Evolutionary conservation across 75 land plant genomes (phyloP), one percentile per base, ranked within the genome.

Genomic region (Isoetes taiwanensis): DNA sequence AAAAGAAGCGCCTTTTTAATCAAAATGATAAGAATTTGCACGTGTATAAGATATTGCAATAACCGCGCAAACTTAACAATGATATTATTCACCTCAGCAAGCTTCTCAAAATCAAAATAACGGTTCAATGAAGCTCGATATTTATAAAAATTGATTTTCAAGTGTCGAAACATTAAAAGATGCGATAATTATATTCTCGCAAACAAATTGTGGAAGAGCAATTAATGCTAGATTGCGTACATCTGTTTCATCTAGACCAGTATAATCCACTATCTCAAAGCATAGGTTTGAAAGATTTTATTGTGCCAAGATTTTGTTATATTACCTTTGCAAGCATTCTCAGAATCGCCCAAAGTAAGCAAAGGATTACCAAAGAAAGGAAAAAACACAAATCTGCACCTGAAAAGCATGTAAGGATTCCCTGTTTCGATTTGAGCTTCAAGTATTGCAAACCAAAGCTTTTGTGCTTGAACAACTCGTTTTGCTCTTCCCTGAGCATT

Each of bases 381-480:
- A 46, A 6, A 46, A 5, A n/a, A n/a, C n/a, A n/a, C n/a, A n/a
- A n/a, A n/a, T n/a, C 25, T 23, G 4, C 50, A 46, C 50, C 50
- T 46, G n/a, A 46, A 46, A 46, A 46, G 25, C 19, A 46, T 19
- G 50, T 46, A 46, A 5, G 50, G 50, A 46, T 46, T 46, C 5
- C 50, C 50, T 19, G 50, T 46, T 46, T 46, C 50, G 25, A 46
- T 46, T 23, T 46, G 50, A 16, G 50, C 5, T 19, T 46, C n/a
- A 5, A 46, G n/a, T 6, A 46, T 46, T 46, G 50, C 50, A 16
- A 46, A 46, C 50, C 50, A 46, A 46, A 46, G 50, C 16, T 46
- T 46, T 8, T 46, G 50, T 19, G 50, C 50, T 8, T 19, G n/a
- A 6, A 46, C 5, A 8, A 4, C 5, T 19, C 50, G 50, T 46